Evolutionary conservation across 805 yeast genomes (phyloP).

Genomic region (Wickerhamomyces sydowiorum): DNA sequence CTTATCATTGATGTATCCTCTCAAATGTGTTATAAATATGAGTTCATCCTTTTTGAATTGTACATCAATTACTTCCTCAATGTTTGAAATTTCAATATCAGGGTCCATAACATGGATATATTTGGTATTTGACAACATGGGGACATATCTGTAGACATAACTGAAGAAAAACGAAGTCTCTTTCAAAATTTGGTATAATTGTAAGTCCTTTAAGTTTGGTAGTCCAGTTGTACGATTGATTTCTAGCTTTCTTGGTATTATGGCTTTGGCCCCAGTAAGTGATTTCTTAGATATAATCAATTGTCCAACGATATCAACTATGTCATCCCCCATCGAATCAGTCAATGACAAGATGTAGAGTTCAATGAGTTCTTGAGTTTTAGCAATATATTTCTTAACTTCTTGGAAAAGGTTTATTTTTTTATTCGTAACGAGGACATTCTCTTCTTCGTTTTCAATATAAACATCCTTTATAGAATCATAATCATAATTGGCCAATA

Average conservation of each 20-base stretch:
- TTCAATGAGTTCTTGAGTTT: neutral
- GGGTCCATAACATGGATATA: neutral
- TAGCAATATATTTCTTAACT: conserved; percentile 7
- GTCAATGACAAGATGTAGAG: neutral
- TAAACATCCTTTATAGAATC: conserved; percentile 10
- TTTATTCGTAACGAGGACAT: conserved; percentile 4
- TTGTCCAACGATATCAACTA: conserved; percentile 8
- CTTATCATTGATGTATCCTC: conserved; percentile 5
- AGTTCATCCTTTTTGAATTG: conserved; percentile 8
- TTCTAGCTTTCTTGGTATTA: neutral
- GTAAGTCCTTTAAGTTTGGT: neutral
- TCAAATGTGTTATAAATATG: conserved; percentile 12
- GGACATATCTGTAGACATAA: neutral
- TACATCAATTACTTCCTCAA: conserved; percentile 6
- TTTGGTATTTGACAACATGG: neutral
- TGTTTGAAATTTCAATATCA: neutral
- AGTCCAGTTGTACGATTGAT: neutral
- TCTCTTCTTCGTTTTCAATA: conserved; percentile 9
- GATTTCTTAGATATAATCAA: conserved; percentile 13
- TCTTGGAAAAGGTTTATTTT: conserved; percentile 9
- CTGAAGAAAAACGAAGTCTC: neutral
- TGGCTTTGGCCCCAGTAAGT: conserved; percentile 3
- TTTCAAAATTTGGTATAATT: neutral
- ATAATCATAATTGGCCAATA: conserved; percentile 15
- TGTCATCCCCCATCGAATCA: neutral